These are phyloP conservation scores for Naganishia liquefaciens DNA, from an alignment of 1,284 basidiomycete species.

Conservation along the genomic window DNA sequence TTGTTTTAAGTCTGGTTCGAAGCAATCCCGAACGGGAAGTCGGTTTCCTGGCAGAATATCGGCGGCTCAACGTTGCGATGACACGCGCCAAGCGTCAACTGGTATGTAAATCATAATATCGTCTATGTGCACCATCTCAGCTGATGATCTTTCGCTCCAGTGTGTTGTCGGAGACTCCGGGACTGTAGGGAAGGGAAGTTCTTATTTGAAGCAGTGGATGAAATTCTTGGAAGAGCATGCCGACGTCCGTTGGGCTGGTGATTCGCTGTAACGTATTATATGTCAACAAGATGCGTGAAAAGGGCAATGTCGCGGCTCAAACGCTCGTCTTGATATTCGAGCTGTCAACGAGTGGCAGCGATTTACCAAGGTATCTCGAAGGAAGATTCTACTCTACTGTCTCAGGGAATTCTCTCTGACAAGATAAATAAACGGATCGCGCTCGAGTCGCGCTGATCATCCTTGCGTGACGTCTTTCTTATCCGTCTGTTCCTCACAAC, in stretches of 20 bases:
- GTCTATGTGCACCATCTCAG: not conserved
- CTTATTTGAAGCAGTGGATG: slow-evolving; percentile 85
- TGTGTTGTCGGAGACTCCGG: slow-evolving; percentile 88
- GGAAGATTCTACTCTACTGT: too few relatives aligned
- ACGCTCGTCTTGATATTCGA: too few relatives aligned
- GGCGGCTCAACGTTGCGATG: slow-evolving; percentile 92
- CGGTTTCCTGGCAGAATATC: slow-evolving; percentile 86
- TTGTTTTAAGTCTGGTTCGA: slow-evolving; percentile 83
- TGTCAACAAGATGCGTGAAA: too few relatives aligned
- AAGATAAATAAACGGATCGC: not conserved
- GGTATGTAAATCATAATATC: slow-evolving; percentile 58
- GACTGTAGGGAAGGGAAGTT: slow-evolving; percentile 77
- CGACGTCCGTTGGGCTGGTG: slow-evolving; percentile 78
- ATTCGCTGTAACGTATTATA: slow-evolving; percentile 37
- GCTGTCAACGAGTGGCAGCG: too few relatives aligned
- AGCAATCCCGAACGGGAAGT: slow-evolving; percentile 82
- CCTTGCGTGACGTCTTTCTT: slow-evolving; percentile 23
- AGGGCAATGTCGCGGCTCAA: too few relatives aligned
- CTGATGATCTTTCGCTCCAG: slow-evolving; percentile 54
- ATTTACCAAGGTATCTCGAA: too few relatives aligned
- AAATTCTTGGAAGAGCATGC: slow-evolving; percentile 84
- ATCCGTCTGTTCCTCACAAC: slow-evolving; percentile 27
- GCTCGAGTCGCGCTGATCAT: slow-evolving; percentile 13
- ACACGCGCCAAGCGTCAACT: slow-evolving; percentile 87
- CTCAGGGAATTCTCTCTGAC: too few relatives aligned